phyloP scores from a whole-genome alignment of 2,329 filamentous ascomycete genomes.

The Fusarium robinianum region DNA sequence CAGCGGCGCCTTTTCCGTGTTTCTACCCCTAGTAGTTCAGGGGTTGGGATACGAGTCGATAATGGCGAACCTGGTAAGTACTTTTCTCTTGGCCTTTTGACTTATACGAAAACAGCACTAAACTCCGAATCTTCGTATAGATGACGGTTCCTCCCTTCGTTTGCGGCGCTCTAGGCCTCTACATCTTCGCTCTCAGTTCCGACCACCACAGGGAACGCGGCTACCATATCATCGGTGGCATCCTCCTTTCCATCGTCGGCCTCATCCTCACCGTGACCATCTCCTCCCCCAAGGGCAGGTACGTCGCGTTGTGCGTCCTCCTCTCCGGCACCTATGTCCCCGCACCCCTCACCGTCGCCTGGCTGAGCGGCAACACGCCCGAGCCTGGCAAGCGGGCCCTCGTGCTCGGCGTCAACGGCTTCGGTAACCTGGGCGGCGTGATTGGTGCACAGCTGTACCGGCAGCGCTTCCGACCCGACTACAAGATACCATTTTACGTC shows the following conservation, averaged over 20 bases:
- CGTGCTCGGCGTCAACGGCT: constrained; percentile 37
- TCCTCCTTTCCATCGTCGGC: constrained; percentile 31
- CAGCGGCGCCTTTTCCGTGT: constrained; percentile 35
- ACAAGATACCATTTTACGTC: constrained; percentile 35
- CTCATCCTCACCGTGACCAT: constrained; percentile 33
- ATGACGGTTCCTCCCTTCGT: constrained; percentile 38
- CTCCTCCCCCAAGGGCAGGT: constrained; percentile 27
- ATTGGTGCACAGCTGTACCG: constrained; percentile 35
- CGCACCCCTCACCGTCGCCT: constrained; percentile 35
- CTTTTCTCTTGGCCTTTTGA: neutral
- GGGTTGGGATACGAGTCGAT: constrained; percentile 37
- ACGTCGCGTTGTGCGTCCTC: constrained; percentile 34
- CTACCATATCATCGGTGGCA: constrained; percentile 33
- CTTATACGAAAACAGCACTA: neutral
- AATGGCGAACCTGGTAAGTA: constrained; percentile 32
- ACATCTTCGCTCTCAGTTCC: constrained; percentile 34
- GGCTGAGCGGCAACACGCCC: constrained; percentile 38
- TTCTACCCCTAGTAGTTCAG: constrained; percentile 35
- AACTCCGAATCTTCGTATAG: constrained; percentile 6
- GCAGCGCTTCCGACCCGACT: constrained; percentile 28
- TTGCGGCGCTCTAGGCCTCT: constrained; percentile 36
- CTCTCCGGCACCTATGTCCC: constrained; percentile 35
- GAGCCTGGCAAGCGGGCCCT: constrained; percentile 37
- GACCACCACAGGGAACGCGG: constrained; percentile 34
- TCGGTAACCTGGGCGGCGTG: constrained; percentile 36